Evolutionary conservation across 352 stramenopile species (phyloP), one percentile per base, ranked within the genome.

Genomic region (Phytophthora chlamydospora): DNA sequence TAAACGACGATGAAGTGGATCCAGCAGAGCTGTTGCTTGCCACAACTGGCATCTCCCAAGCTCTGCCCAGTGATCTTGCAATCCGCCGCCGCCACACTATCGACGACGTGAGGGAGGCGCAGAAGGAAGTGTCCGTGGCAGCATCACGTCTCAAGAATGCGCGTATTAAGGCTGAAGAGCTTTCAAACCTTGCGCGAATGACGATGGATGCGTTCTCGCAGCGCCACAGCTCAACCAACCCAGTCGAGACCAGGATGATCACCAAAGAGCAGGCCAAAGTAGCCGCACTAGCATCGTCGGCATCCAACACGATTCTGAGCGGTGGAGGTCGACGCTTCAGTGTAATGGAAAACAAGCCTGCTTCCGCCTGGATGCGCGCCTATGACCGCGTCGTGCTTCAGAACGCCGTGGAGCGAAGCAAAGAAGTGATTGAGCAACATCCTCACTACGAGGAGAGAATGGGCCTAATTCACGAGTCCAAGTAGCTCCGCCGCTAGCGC

Each of bases 41-140:
- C 13, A 55, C 47, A 29, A 52, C 38, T 7, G 56, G 51, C 43
- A 21, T 4, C 17, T 44, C 51, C 10, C 32, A 57, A 54, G 56
- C 31, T 21, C 47, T 88, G n/a, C 68, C 77, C 0, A 79, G 62
- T 2, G 80, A 95, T 16, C 64, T 91, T 9, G 65, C 55, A 7
- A 66, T 85, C 24, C 86, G 86, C 9, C 83, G 85, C 57, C 86
- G 86, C 27, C 86, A 93, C 55, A 92, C 86, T 19, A 85, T 88
- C 50, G 86, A 93, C 45, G 84, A 93, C 21, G 83, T 91, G 17
- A 88, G 91, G 42, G 75, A 82, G 6, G 83, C 81, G 0, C 78
- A 93, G 47, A 92, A 90, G 29, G 76, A 90, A 17, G 77, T 91
- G 4, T 75, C 80, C 0, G 71, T 87, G 17, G 83, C 85, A 34